Evolutionary conservation across 2,329 filamentous ascomycete species (phyloP), one percentile per base, ranked within the genome.

Genomic region (Ceratocystis variospora): DNA sequence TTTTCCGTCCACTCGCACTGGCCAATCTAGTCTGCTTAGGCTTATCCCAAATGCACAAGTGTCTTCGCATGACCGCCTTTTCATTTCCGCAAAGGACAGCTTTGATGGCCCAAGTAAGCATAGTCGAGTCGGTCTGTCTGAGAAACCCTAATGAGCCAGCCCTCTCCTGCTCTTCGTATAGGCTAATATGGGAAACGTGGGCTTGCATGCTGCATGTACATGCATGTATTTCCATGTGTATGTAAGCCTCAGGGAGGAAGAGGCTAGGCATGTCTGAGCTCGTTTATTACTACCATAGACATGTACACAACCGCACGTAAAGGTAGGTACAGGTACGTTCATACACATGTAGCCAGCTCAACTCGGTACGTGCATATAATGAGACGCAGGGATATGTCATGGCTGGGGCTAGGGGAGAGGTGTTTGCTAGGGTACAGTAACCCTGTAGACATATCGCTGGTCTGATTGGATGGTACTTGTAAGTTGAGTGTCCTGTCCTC

Each of bases 1-100:
- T 53, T 53, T 53, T 25, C 48, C 22, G 19, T 25, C 15, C 48
- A 53, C 48, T 19, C 19, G 19, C 48, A 53, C 7, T 10, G 25
- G 15, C 19, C 46, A 22, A 6, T 37, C 33, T 37, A 8, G 37
- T 2, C 37, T 41, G 37, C 10, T 41, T 41, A 41, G 37, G 37
- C 37, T 28, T 53, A 53, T 53, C 25, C 22, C 10, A 53, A 53
- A 53, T 28, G 5, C 48, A 28, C 22, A 53, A 41, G 3, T 41
- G 48, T 15, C 48, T 15, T 53, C 48, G 10, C 22, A 31, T 59
- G 25, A 59, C 55, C 55, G 55, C 28, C 55, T 33, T 59, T 59
- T 59, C 55, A 37, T 37, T 25, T 37, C 28, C 55, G 19, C 55
- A 59, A 59, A 59, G 55, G 28, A 59, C 55, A 37, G 37, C 55